Evolutionary conservation across 176 grass and related monocot species (phyloP), one percentile per base, ranked within the genome.

Genomic region (Hsuehochloa calcarea): DNA sequence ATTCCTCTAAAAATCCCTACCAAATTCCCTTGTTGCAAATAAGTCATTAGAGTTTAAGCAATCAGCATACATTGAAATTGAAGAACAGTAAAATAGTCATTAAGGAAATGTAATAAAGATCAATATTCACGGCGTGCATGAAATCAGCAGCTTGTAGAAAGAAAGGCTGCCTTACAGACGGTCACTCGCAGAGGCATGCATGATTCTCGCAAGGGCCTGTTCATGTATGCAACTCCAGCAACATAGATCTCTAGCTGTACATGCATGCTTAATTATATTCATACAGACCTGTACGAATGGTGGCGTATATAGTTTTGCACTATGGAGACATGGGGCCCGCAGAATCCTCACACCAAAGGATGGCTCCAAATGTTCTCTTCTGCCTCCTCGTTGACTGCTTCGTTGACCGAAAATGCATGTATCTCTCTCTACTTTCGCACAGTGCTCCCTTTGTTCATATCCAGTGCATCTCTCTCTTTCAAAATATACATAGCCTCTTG

Each of bases 281-380:
- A 73, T 63, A 58, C 81, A 49, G 55, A 23, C 19, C 70, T 63
- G 70, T 52, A 37, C 27, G 19, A 70, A 47, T n/a, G 29, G 43
- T 72, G 27, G 19, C 50, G 40, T 61, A 11, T 37, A 79, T 40
- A 72, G 64, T n/a, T 78, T 62, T 62, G 56, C 75, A 45, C 56
- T 12, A 9, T 29, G 56, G 63, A 27, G n/a, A 58, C 82, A 45
- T 78, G 77, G 68, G 29, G 4, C 77, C 85, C 17, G 62, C 49
- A 49, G 61, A 81, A 87, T 87, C 70, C 45, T 46, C 70, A 47
- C 26, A 82, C 78, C 78, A 41, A 59, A 47, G 70, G 78, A 67
- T 74, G 85, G 19, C 85, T 87, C 78, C 78, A 82, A 81, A 75
- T 75, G 60, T 75, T 75, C 58, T 73, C 64, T 80, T 80, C 70